A percentile compares a stretch with the other conserved stretches of the same genome.
Evolutionary conservation across 495 filamentous ascomycete species (phyloP).

Genomic region (Astrothelium macrocarpum): DNA sequence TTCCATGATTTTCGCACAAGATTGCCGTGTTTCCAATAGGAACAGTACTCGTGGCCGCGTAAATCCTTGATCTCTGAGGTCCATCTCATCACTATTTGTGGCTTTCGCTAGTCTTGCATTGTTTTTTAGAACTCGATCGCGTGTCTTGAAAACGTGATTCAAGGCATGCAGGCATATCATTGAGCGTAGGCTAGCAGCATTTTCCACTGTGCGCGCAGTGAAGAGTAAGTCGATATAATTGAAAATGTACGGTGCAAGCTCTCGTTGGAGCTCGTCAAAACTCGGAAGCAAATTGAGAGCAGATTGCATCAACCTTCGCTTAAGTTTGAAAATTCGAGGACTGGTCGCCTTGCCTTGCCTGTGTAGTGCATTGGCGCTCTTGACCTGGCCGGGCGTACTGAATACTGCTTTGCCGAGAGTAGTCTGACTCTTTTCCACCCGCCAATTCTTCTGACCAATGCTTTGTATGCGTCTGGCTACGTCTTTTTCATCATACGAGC

Average conservation of each 20-base stretch:
- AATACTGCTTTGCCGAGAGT: slow-evolving; percentile 4
- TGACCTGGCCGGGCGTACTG: background rate
- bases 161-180: slow-evolving; percentile 73
- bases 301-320: slow-evolving; percentile 42
- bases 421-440: slow-evolving; percentile 33
- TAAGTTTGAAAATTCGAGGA: slow-evolving; percentile 48
- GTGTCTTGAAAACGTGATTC: slow-evolving; percentile 89
- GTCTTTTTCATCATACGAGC: slow-evolving; percentile 46
- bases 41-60: slow-evolving; percentile 88
- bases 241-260: slow-evolving; percentile 51
- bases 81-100: slow-evolving; percentile 46
- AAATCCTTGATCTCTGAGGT: slow-evolving; percentile 89
- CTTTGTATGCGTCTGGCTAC: slow-evolving; percentile 46
- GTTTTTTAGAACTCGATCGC: slow-evolving; percentile 86
- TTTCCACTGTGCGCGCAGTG: slow-evolving; percentile 55
- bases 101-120: slow-evolving; percentile 59
- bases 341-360: background rate
- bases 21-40: slow-evolving; percentile 75
- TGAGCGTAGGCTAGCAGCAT: slow-evolving; percentile 55
- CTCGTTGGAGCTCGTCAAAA: slow-evolving; percentile 44
- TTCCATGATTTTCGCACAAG: slow-evolving; percentile 68
- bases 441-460: slow-evolving; percentile 50
- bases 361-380: background rate
- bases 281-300: slow-evolving; percentile 23
- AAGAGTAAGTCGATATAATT: slow-evolving; percentile 76